phyloP scores from a whole-genome alignment of 352 stramenopile species.

The Globisporangium solare region DNA sequence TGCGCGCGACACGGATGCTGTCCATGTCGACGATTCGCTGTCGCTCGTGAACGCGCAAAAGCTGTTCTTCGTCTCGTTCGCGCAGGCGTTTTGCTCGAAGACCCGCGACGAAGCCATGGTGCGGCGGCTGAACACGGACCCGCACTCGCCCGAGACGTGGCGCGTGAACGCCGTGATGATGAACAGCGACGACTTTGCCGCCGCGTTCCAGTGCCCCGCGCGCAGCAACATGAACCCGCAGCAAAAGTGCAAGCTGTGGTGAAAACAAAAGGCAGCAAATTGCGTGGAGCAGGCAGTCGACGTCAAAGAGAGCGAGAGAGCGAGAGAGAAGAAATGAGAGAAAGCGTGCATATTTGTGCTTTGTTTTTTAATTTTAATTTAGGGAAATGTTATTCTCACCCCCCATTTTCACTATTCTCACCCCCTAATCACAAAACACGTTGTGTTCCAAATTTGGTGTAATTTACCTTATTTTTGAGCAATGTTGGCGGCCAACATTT shows the following conservation, averaged over 20 bases:
- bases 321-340: too few species aligned
- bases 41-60: slow-evolving; percentile 25
- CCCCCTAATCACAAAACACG: too few species aligned
- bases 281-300: too few species aligned
- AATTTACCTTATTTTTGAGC: too few species aligned
- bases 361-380: too few species aligned
- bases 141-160: slow-evolving; percentile 64
- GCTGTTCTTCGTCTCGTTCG: slow-evolving; percentile 80
- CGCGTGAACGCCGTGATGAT: slow-evolving; percentile 76
- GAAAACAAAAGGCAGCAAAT: background rate
- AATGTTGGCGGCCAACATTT: too few species aligned
- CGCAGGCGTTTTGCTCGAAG: slow-evolving; percentile 68
- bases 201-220: slow-evolving; percentile 48
- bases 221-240: slow-evolving; percentile 63
- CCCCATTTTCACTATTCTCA: too few species aligned
- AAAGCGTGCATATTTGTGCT: too few species aligned
- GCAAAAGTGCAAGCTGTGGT: slow-evolving; percentile 78
- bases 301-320: too few species aligned
- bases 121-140: slow-evolving; percentile 46
- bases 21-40: slow-evolving; percentile 15
- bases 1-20: background rate
- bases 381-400: too few species aligned
- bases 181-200: slow-evolving; percentile 70
- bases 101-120: slow-evolving; percentile 49
- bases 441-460: too few species aligned